Percentiles rank a stretch among this genome's conserved stretches.
These are phyloP conservation scores for Hymenoscyphus albidus DNA, from an alignment of 2,329 filamentous ascomycete genomes.

Conservation along the genomic window DNA sequence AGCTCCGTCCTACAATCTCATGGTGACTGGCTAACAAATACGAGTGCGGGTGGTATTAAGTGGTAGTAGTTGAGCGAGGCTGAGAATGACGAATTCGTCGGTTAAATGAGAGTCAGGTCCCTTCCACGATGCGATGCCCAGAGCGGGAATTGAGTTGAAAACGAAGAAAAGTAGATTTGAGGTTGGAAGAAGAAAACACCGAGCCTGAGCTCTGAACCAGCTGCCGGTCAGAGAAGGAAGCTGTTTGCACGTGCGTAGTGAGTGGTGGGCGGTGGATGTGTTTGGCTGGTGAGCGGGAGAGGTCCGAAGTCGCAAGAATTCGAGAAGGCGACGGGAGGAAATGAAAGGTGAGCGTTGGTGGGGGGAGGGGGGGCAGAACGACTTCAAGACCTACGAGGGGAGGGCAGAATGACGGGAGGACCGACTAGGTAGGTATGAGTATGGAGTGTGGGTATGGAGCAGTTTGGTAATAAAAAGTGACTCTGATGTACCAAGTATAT, in stretches of 20 bases:
- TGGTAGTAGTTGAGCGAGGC: neutral
- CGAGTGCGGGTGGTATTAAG: neutral
- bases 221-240: neutral
- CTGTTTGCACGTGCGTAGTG: slow-evolving; percentile 6
- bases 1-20: slow-evolving; percentile 16
- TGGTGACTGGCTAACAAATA: slow-evolving; percentile 17
- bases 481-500: too few species aligned
- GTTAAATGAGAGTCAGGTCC: neutral
- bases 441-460: too few species aligned
- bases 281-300: neutral
- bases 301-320: neutral
- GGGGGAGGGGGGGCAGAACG: neutral
- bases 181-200: neutral
- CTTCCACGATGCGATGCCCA: neutral
- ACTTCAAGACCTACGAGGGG: neutral
- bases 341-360: neutral
- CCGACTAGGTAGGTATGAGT: neutral
- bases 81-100: slow-evolving; percentile 2
- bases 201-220: neutral
- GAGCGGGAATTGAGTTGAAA: neutral
- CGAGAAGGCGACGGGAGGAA: neutral
- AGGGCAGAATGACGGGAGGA: neutral
- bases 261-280: neutral
- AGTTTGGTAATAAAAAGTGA: too few species aligned
- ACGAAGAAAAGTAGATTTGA: neutral